Percentiles rank a stretch among this genome's conserved stretches.
phyloP scores from a whole-genome alignment of 2,329 filamentous ascomycete genomes.

The Pyrenophora graminea region DNA sequence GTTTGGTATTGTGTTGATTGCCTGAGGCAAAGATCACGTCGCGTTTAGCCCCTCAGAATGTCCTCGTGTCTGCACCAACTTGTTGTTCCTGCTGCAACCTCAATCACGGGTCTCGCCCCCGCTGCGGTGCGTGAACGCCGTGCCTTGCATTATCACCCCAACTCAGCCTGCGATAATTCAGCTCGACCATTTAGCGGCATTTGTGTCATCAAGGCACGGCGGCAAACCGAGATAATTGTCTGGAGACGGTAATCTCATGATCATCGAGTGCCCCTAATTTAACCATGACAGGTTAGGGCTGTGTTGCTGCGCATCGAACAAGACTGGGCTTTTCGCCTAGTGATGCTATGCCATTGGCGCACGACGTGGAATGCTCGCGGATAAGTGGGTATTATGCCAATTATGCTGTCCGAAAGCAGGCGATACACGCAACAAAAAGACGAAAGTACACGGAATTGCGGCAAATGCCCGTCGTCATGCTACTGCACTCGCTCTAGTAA shows the following conservation, averaged over 20 bases:
- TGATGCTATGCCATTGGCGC: conserved; percentile 19
- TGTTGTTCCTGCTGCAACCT: conserved; percentile 25
- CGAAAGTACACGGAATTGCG: conserved; percentile 18
- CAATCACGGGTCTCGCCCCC: conserved; percentile 32
- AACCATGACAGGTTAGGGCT: conserved; percentile 20
- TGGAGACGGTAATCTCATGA: conserved; percentile 19
- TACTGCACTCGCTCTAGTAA: conserved; percentile 20
- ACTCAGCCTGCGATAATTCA: conserved; percentile 22
- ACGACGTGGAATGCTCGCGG: conserved; percentile 1
- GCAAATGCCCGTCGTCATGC: conserved; percentile 16
- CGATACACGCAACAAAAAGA: conserved; percentile 16
- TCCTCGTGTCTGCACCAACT: conserved; percentile 18
- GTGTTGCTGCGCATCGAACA: conserved; percentile 13
- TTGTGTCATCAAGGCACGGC: conserved; percentile 22
- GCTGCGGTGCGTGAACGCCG: conserved; percentile 35
- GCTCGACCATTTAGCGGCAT: conserved; percentile 30
- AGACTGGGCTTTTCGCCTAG: conserved; percentile 6
- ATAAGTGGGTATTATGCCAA: conserved; percentile 16
- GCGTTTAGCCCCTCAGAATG: conserved; percentile 7
- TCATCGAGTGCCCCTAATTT: conserved; percentile 24
- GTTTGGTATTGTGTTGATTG: conserved; percentile 1
- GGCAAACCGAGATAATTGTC: conserved; percentile 29
- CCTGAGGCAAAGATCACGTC: conserved; percentile 2
- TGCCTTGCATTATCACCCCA: conserved; percentile 30
- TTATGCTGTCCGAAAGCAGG: conserved; percentile 10